Percentiles rank a stretch among this genome's conserved stretches.
These are phyloP conservation scores for Verticillium klebahnii DNA, from an alignment of 2,329 filamentous ascomycete genomes.

Conservation along the genomic window DNA sequence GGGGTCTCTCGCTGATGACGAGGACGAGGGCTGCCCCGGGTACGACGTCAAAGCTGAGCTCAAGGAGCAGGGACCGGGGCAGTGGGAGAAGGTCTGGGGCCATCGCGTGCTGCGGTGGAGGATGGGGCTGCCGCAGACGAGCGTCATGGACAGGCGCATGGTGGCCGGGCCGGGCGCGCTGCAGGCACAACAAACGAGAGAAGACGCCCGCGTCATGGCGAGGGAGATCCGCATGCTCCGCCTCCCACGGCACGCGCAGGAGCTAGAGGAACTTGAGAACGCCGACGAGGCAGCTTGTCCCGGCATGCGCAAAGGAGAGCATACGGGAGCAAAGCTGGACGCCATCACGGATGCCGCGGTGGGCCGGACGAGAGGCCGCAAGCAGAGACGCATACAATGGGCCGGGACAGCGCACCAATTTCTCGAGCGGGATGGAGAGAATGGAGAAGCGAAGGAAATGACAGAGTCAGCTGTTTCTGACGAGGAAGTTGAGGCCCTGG, in stretches of 20 bases:
- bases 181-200: background rate
- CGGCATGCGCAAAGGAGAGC: background rate
- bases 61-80: background rate
- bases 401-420: background rate
- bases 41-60: background rate
- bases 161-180: background rate
- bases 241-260: background rate
- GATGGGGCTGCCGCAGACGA: background rate
- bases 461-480: background rate
- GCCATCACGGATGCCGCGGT: background rate
- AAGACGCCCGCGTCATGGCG: background rate
- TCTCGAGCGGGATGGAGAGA: background rate
- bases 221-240: background rate
- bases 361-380: background rate
- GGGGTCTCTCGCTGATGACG: background rate
- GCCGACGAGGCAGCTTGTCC: background rate
- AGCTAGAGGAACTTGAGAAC: background rate
- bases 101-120: background rate
- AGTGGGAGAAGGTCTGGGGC: background rate
- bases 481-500: background rate
- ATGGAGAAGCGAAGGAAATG: background rate
- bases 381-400: background rate
- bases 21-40: background rate
- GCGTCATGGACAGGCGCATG: background rate
- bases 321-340: background rate